Conservation (phyloP, 2,329 filamentous ascomycete genomes). For the Fusarium heterosporum region DNA sequence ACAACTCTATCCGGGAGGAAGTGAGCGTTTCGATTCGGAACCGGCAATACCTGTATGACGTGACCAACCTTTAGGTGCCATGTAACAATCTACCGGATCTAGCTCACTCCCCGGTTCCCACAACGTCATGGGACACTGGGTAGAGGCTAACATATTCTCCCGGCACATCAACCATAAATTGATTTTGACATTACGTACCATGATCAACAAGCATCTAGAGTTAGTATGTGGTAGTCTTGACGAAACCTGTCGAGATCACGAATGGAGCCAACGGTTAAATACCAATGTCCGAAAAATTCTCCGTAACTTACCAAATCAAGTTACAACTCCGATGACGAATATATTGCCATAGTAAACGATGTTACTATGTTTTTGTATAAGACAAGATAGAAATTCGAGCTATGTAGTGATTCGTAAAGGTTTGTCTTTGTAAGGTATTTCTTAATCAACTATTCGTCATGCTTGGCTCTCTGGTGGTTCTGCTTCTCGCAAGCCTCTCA, state of each 20-base stretch:
- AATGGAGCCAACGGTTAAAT: not conserved
- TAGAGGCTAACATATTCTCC: not conserved
- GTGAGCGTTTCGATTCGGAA: not conserved
- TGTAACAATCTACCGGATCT: not conserved
- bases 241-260: not conserved
- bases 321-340: constrained; percentile 40
- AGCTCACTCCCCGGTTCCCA: not conserved
- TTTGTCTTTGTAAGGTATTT: too few relatives aligned
- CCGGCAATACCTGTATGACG: not conserved
- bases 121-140: not conserved
- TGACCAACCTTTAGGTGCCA: not conserved
- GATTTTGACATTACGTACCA: too few relatives aligned
- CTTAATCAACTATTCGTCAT: constrained; percentile 1
- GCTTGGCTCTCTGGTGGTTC: constrained; percentile 17
- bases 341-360: not conserved
- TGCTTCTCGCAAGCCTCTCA: constrained; percentile 17
- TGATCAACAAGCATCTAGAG: too few relatives aligned
- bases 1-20: not conserved
- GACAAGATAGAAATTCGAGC: not conserved
- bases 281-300: constrained; percentile 39
- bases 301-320: constrained; percentile 35
- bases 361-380: constrained; percentile 13
- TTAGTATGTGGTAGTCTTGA: too few relatives aligned
- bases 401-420: too few relatives aligned
- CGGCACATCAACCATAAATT: not conserved